Evolutionary conservation across 176 grass and related monocot genomes (phyloP).

Genomic region (Microstegium vimineum): DNA sequence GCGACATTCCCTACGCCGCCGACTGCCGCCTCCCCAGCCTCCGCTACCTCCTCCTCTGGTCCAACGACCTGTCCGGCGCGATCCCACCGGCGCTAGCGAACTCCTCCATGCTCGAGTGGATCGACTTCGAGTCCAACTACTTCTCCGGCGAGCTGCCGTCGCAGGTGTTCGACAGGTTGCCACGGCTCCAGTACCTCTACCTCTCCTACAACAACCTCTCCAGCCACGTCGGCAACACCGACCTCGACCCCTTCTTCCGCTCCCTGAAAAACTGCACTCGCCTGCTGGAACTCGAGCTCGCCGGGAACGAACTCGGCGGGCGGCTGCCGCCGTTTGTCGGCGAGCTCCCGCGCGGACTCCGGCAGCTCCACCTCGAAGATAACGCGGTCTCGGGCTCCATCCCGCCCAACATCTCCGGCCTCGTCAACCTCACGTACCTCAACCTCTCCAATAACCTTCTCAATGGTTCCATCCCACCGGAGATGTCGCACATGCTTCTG

Average conservation of each 20-base stretch:
- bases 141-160: slow-evolving; percentile 54
- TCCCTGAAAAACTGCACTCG: slow-evolving; percentile 65
- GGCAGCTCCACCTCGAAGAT: slow-evolving; percentile 72
- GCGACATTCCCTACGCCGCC: slow-evolving; percentile 54
- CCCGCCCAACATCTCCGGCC: slow-evolving; percentile 46
- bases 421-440: slow-evolving; percentile 76
- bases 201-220: slow-evolving; percentile 86
- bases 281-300: slow-evolving; percentile 73
- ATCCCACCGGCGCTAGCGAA: slow-evolving; percentile 62
- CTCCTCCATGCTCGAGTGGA: slow-evolving; percentile 64
- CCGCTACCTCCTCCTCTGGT: slow-evolving; percentile 70
- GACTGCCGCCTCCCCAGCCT: slow-evolving; percentile 50
- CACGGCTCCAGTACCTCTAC: slow-evolving; percentile 58
- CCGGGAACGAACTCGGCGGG: slow-evolving; percentile 61
- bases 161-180: slow-evolving; percentile 56
- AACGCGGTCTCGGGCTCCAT: slow-evolving; percentile 66
- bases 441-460: slow-evolving; percentile 45
- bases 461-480: slow-evolving; percentile 67
- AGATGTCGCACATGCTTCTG: slow-evolving; percentile 48
- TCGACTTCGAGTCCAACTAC: slow-evolving; percentile 70
- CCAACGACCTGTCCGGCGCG: slow-evolving; percentile 48
- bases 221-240: slow-evolving; percentile 45
- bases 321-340: slow-evolving; percentile 36
- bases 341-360: slow-evolving; percentile 39
- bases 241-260: slow-evolving; percentile 61